A percentile compares a stretch with the other conserved stretches of the same genome.
phyloP scores from a whole-genome alignment of 495 filamentous ascomycete genomes.

The Poronia punctata region DNA sequence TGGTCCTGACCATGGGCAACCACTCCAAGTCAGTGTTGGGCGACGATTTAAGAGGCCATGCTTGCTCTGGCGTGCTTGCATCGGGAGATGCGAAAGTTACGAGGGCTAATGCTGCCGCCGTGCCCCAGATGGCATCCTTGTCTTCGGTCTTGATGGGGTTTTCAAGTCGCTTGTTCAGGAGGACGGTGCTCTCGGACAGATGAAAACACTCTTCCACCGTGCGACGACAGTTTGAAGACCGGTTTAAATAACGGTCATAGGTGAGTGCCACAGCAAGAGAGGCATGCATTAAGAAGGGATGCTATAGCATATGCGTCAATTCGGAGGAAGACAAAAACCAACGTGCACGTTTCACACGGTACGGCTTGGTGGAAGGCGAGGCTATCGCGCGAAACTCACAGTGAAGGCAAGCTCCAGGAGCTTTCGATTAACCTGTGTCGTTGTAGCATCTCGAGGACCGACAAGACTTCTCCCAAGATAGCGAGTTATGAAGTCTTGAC shows the following conservation, averaged over 20 bases:
- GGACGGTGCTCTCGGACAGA: conserved; percentile 33
- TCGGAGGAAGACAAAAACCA: too few relatives aligned
- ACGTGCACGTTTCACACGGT: too few relatives aligned
- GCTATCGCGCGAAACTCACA: conserved; percentile 18
- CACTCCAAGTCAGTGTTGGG: conserved; percentile 33
- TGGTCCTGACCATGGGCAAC: conserved; percentile 36
- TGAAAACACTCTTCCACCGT: conserved; percentile 37
- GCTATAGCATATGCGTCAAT: conserved; percentile 26
- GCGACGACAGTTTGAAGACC: conserved; percentile 11
- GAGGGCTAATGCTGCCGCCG: conserved; percentile 33
- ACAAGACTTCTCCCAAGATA: conserved; percentile 32
- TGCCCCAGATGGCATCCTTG: conserved; percentile 41
- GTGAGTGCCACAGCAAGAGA: conserved; percentile 35
- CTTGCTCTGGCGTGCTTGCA: conserved; percentile 29
- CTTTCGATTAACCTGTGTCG: conserved; percentile 32
- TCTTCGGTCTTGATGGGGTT: conserved; percentile 30
- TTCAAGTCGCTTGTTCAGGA: conserved; percentile 30
- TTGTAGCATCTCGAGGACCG: conserved; percentile 29
- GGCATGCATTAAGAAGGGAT: conserved; percentile 44
- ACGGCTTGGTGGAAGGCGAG: too few relatives aligned
- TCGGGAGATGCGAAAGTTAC: conserved; percentile 35
- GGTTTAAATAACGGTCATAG: conserved; percentile 39
- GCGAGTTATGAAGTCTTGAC: conserved; percentile 33
- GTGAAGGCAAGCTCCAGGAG: conserved; percentile 32
- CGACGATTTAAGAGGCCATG: conserved; percentile 39